phyloP scores from a whole-genome alignment of 148 eudicot species.

The Fagopyrum homotropicum region DNA sequence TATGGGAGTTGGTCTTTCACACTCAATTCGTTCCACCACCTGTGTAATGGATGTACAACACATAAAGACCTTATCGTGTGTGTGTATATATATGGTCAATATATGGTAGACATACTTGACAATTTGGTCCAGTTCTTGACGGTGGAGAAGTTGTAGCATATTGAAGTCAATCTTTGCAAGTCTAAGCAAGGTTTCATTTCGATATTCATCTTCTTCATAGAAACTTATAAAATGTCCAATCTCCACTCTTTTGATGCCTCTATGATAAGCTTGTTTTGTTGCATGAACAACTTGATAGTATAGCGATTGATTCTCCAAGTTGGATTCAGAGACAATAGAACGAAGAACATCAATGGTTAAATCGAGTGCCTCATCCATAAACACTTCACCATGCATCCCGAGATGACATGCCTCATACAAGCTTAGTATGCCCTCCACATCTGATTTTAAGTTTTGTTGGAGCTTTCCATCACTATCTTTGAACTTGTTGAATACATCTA shows the following conservation, averaged over 20 bases:
- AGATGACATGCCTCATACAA: background rate
- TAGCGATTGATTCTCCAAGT: background rate
- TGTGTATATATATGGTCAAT: too few species aligned
- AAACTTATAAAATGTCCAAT: slow-evolving; percentile 20
- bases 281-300: background rate
- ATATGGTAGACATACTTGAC: slow-evolving; percentile 16
- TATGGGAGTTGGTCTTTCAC: slow-evolving; percentile 24
- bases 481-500: slow-evolving; percentile 26
- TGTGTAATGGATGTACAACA: background rate
- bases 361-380: background rate
- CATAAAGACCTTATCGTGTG: too few species aligned
- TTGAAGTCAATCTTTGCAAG: slow-evolving; percentile 36
- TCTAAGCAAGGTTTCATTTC: slow-evolving; percentile 18
- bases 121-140: slow-evolving; percentile 27
- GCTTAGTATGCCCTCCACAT: slow-evolving; percentile 5
- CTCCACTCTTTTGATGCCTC: slow-evolving; percentile 20
- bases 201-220: slow-evolving; percentile 23
- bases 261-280: background rate
- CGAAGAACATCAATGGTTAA: background rate
- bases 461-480: slow-evolving; percentile 15
- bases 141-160: slow-evolving; percentile 28
- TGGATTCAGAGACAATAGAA: background rate
- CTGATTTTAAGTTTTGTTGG: slow-evolving; percentile 10
- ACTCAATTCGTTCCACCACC: slow-evolving; percentile 35
- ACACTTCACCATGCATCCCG: background rate